These are phyloP conservation scores for Coelastrella sp. DNA, from an alignment of 139 green algal species.

Conservation along the genomic window DNA sequence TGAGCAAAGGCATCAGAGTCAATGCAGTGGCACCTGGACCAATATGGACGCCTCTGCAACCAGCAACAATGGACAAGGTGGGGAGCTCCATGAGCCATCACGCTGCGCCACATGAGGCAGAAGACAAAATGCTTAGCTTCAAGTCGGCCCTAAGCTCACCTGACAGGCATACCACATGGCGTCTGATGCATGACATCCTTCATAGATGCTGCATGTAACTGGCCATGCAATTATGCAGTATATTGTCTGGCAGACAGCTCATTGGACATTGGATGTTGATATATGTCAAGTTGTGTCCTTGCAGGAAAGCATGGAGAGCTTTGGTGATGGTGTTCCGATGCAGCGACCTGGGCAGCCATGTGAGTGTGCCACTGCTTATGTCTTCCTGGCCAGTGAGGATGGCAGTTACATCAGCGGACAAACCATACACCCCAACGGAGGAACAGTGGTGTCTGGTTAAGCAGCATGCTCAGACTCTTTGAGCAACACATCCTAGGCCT, in stretches of 20 bases:
- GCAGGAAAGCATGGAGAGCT: slow-evolving; percentile 26
- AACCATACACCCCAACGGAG: slow-evolving; percentile 76
- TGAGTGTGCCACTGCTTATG: slow-evolving; percentile 68
- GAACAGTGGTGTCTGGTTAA: slow-evolving; percentile 56
- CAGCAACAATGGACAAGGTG: slow-evolving; percentile 54
- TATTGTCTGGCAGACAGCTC: no score
- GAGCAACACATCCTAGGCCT: no score
- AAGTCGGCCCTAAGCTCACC: no score
- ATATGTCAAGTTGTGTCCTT: no score
- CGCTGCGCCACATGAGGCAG: neutral
- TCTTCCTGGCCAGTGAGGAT: slow-evolving; percentile 71
- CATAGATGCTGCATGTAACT: no score
- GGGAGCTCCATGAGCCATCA: neutral
- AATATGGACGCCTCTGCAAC: slow-evolving; percentile 82
- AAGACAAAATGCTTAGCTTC: neutral
- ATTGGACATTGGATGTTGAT: neutral
- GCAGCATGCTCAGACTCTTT: neutral
- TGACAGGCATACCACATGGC: no score
- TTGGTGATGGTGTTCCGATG: slow-evolving; percentile 47
- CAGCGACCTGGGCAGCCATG: slow-evolving; percentile 58
- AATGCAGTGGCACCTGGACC: slow-evolving; percentile 82
- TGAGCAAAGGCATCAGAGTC: slow-evolving; percentile 75
- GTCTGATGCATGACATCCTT: no score
- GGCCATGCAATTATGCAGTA: no score
- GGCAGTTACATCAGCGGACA: slow-evolving; percentile 59